These are phyloP conservation scores for Phycomyces nitens DNA, from an alignment of 192 early-diverging fungal genomes.

Conservation along the genomic window DNA sequence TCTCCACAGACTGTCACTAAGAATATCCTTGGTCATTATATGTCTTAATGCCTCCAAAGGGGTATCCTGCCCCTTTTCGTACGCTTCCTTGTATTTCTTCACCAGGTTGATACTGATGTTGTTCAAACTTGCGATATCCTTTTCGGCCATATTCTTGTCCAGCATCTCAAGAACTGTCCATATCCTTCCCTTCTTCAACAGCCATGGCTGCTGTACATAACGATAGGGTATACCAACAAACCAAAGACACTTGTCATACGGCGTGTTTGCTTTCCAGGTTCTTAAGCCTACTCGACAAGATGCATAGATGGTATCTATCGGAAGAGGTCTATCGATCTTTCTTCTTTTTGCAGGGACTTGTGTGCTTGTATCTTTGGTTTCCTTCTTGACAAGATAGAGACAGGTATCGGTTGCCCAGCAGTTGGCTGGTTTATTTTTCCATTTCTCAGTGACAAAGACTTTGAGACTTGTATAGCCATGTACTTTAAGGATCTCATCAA, in stretches of 20 bases:
- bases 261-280: conserved; percentile 9
- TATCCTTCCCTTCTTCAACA: conserved; percentile 32
- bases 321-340: no score
- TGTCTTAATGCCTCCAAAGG: neutral
- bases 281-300: conserved; percentile 25
- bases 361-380: neutral
- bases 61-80: neutral
- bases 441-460: conserved; percentile 1
- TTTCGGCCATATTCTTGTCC: neutral
- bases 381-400: conserved; percentile 1
- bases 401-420: conserved; percentile 3
- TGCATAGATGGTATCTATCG: neutral
- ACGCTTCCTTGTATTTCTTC: conserved; percentile 11
- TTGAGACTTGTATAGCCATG: conserved; percentile 9
- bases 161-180: conserved; percentile 15
- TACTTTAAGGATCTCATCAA: conserved; percentile 15
- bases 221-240: conserved; percentile 28
- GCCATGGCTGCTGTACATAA: conserved; percentile 13
- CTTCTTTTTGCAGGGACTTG: neutral
- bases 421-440: conserved; percentile 3
- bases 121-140: conserved; percentile 1
- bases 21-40: conserved; percentile 16
- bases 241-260: neutral
- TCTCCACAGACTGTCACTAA: conserved; percentile 7
- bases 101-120: conserved; percentile 4